Evolutionary conservation across 306 rosid genomes (phyloP), one percentile per base, ranked within the genome.

Genomic region (Mimosa pudica): DNA sequence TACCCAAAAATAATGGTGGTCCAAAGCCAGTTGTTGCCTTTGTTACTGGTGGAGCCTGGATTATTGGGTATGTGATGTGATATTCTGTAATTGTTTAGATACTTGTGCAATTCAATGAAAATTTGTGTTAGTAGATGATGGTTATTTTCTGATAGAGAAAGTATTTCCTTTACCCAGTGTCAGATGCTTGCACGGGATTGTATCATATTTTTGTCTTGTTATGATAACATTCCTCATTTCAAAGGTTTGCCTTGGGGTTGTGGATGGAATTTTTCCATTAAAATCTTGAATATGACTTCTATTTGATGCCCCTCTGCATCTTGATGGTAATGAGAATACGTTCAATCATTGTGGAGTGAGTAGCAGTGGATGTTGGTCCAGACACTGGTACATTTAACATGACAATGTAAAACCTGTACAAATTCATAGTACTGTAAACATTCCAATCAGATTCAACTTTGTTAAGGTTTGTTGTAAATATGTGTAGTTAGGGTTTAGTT

Each of bases 1-100:
- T 94, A 46, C 98, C 98, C 42, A 92, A 87, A 85, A 80, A 80
- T 81, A 71, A 45, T 12, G 80, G 84, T 60, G 83, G 90, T 45
- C 90, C 91, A 54, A 94, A 92, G 80, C 97, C 98, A 54, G 98
- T 94, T 73, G 86, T 94, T 83, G 97, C 93, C 65, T 91, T 94
- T 86, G 67, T 94, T 79, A 94, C 97, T 69, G 98, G 97, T 70
- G 97, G 98, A 78, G 98, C 98, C 80, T 94, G 98, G 98, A 90
- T 92, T 87, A 90, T 94, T 48, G 98, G 98, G 98, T 94, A 85
- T 78, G 91, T 84, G 77, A 77, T 49, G 3, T 69, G 73, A 18
- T 8, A 4, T 66, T 60, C 46, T 65, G 35, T 65, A 78, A 62
- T n/a, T 63, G 60, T 57, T 45, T 57, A 63, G 71, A 57, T 47